phyloP scores from a whole-genome alignment of 441 rosid genomes.

The Sinapis alba region DNA sequence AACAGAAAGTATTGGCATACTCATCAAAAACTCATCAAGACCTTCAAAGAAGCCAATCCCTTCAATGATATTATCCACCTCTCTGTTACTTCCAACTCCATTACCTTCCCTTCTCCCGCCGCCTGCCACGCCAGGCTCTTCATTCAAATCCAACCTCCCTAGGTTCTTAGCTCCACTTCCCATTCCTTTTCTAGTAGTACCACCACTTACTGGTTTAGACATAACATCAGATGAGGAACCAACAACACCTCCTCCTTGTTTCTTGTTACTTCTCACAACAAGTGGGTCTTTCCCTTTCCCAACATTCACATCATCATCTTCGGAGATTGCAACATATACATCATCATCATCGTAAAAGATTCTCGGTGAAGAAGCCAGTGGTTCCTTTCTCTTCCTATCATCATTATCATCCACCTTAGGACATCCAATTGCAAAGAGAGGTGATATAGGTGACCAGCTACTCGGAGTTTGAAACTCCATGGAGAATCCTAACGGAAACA shows the following conservation, averaged over 20 bases:
- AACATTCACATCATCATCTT: not conserved
- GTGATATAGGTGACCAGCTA: not conserved
- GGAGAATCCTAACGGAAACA: not conserved
- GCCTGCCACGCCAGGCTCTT: not conserved
- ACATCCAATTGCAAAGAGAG: not conserved
- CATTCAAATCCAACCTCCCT: not conserved
- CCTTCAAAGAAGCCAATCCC: not conserved
- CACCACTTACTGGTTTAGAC: not conserved
- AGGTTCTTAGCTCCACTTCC: not conserved
- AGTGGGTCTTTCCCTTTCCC: not conserved
- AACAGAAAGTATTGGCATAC: not conserved
- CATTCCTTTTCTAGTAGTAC: not conserved
- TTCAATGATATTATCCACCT: not conserved
- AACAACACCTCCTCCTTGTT: not conserved
- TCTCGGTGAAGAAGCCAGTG: not conserved
- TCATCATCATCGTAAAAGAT: not conserved
- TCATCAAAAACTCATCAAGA: not conserved
- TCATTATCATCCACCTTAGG: not conserved
- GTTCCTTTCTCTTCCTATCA: not conserved
- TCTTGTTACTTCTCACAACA: not conserved
- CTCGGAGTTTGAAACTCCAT: not conserved
- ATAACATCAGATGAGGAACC: not conserved
- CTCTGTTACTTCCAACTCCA: not conserved
- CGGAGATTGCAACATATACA: too few relatives aligned
- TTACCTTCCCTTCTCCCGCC: not conserved